Conservation (phyloP, 2,329 filamentous ascomycete species). For the Cordyceps pruinosa region DNA sequence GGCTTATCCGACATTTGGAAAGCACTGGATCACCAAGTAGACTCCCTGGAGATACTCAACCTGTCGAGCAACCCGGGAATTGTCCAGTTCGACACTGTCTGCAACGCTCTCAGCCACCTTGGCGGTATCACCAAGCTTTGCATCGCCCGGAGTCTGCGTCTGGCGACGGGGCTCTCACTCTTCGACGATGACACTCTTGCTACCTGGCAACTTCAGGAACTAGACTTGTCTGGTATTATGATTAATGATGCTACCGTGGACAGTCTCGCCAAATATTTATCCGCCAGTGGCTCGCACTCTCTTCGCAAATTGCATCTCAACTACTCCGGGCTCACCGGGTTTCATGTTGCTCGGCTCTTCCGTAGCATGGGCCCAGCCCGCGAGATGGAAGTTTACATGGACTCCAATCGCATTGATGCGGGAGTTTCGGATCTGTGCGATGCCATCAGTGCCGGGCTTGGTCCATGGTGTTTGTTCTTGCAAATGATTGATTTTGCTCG, state of each 20-base stretch:
- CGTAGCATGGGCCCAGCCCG: conserved; percentile 41
- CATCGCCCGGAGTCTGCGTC: conserved; percentile 44
- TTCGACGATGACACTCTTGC: conserved; percentile 38
- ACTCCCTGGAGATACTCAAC: conserved; percentile 41
- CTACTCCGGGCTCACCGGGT: conserved; percentile 45
- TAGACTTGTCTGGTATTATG: conserved; percentile 50
- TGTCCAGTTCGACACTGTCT: conserved; percentile 40
- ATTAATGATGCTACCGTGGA: conserved; percentile 43
- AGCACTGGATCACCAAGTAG: conserved; percentile 37
- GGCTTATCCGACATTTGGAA: conserved; percentile 42
- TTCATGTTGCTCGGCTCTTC: conserved; percentile 43
- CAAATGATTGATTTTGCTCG: conserved; percentile 52
- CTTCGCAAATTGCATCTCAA: conserved; percentile 42
- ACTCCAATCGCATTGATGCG: conserved; percentile 46
- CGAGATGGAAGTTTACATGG: conserved; percentile 42
- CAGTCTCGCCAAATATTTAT: conserved; percentile 40
- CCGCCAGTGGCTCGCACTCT: conserved; percentile 30
- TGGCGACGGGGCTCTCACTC: conserved; percentile 37
- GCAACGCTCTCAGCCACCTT: conserved; percentile 37
- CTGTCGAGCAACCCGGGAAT: conserved; percentile 47
- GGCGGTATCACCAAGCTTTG: conserved; percentile 40
- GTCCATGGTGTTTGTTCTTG: conserved; percentile 43
- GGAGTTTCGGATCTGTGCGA: conserved; percentile 44
- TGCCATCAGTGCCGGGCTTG: conserved; percentile 39
- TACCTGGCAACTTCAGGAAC: conserved; percentile 42